A percentile compares a stretch with the other conserved stretches of the same genome.
Conservation (phyloP, 2,329 filamentous ascomycete genomes). For the Fusarium nodosum region DNA sequence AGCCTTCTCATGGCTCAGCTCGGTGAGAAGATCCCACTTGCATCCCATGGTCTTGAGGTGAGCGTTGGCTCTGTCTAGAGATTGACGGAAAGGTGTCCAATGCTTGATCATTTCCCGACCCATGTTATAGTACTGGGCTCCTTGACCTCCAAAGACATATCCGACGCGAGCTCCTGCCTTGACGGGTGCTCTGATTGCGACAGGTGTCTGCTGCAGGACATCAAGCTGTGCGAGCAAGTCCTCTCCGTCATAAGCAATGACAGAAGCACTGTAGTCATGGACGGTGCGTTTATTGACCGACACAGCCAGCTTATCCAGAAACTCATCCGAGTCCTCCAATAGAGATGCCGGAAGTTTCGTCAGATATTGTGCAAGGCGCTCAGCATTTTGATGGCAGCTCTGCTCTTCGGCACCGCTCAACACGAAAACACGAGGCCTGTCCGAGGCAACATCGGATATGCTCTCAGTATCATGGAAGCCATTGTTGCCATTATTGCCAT, state of each 20-base stretch:
- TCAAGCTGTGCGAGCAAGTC: conserved; percentile 23
- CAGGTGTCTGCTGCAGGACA: background rate
- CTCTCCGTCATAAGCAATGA: conserved; percentile 35
- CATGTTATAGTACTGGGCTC: conserved; percentile 56
- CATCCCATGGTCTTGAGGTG: conserved; percentile 1
- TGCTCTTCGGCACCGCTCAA: conserved; percentile 41
- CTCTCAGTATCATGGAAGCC: background rate
- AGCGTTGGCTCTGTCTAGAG: background rate
- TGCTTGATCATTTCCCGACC: conserved; percentile 50
- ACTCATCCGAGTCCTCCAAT: background rate
- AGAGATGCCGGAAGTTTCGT: background rate
- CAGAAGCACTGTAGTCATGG: conserved; percentile 24
- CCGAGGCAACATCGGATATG: background rate
- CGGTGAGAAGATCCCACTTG: conserved; percentile 22
- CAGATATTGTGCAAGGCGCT: conserved; percentile 2
- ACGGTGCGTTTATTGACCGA: conserved; percentile 5
- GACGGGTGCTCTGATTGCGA: conserved; percentile 15
- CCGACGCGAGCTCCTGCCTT: conserved; percentile 30
- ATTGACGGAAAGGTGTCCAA: conserved; percentile 17
- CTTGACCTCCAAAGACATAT: conserved; percentile 56
- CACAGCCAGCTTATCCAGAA: background rate
- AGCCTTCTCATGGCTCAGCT: conserved; percentile 12
- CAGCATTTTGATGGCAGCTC: conserved; percentile 27
- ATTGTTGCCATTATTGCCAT: background rate
- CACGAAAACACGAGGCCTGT: conserved; percentile 24